Base-by-base conservation (phyloP, 495 filamentous ascomycete species). In the Sordaria brevicollis region DNA sequence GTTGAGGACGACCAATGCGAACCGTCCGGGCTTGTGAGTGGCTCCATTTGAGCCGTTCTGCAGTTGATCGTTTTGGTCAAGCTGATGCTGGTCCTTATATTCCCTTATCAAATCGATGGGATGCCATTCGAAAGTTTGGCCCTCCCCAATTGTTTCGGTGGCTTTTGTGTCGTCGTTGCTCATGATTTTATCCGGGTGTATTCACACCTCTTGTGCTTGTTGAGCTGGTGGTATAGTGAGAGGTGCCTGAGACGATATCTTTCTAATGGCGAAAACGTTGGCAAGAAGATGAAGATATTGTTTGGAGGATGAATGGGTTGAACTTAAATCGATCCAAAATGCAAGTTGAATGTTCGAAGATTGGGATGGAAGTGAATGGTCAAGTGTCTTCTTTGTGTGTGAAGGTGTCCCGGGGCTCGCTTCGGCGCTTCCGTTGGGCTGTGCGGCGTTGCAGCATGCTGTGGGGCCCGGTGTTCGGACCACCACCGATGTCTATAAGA, bases 1-100 rank as follows among this genome's bases (percentile, higher is more conserved):
- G 75, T 95, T 92, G 39, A 94, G 83, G 13, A 93, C 77, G 34
- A 94, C 73, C 29, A 94, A 80, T 2, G 87, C 88, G 72, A 88
- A 91, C 37, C 69, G 19, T 6, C 69, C 65, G 5, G 73, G 36
- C n/a, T 37, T 73, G 65, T 35, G 70, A 69, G 7, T 69, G 49
- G 49, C 31, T 31, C 49, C 39, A 43, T 21, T 43, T 21, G n/a
- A 43, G 39, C 39, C 21, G 13, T 57, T 31, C 11, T 57, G 49
- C 49, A 57, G 17, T 7, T 57, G 21, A 29, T 7, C 49, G 4
- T 57, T 57, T 25, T 19, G 17, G n/a, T 49, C 41, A 49, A 71
- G 67, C 69, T 66, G 33, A 41, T 49, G 19, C 71, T 10, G 65
- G 1, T 15, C 34, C 37, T 67, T 57, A 37, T 49, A 41, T 39